Evolutionary conservation across 495 filamentous ascomycete species (phyloP).

Genomic region (Clavariopsis aquatica): DNA sequence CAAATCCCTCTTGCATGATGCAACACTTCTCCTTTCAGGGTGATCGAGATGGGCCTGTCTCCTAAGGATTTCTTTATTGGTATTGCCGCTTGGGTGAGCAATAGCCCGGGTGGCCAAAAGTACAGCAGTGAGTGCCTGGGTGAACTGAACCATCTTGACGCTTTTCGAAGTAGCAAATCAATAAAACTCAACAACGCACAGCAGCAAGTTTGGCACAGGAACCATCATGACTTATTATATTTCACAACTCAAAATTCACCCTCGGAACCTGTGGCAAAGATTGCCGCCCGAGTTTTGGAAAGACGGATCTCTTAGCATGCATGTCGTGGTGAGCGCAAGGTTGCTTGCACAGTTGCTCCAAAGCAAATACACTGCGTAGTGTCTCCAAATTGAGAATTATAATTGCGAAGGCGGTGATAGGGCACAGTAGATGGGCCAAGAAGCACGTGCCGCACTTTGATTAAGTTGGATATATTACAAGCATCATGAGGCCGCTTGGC

Average conservation of each 20-base stretch:
- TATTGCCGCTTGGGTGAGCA: conserved; percentile 31
- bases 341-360: background rate
- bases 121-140: conserved; percentile 29
- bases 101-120: conserved; percentile 29
- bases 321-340: background rate
- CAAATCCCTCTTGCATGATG: conserved; percentile 30
- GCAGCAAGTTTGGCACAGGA: background rate
- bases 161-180: background rate
- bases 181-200: conserved; percentile 4
- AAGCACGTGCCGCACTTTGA: conserved; percentile 22
- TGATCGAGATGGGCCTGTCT: conserved; percentile 34
- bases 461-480: conserved; percentile 3
- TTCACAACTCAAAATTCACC: background rate
- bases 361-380: conserved; percentile 3
- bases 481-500: conserved; percentile 26
- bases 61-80: conserved; percentile 28
- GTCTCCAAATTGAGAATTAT: conserved; percentile 21
- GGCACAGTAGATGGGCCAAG: conserved; percentile 10
- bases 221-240: conserved; percentile 27
- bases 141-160: conserved; percentile 30
- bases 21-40: conserved; percentile 24
- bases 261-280: conserved; percentile 8
- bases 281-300: conserved; percentile 11
- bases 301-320: conserved; percentile 7
- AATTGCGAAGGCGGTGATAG: conserved; percentile 20